phyloP scores from a whole-genome alignment of 2,329 filamentous ascomycete genomes.

The Karstenula rhodostoma region DNA sequence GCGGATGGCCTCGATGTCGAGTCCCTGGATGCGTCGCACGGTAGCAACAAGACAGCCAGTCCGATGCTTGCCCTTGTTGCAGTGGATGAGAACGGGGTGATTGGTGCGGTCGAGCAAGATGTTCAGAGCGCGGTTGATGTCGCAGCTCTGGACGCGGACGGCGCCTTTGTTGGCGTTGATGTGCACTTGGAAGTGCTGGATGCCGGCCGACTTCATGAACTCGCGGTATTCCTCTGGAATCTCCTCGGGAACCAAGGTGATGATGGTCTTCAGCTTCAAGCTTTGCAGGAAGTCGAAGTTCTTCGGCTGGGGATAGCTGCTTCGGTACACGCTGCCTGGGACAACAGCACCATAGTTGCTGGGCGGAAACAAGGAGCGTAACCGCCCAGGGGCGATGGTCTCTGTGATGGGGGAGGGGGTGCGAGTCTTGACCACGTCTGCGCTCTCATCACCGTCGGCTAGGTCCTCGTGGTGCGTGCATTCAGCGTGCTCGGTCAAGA shows the following conservation, averaged over 20 bases:
- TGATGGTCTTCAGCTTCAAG: conserved; percentile 78
- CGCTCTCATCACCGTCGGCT: conserved; percentile 6
- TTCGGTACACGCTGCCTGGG: conserved; percentile 77
- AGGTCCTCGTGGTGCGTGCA: conserved; percentile 44
- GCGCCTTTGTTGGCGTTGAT: conserved; percentile 89
- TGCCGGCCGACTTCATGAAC: conserved; percentile 73
- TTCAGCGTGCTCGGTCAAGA: conserved; percentile 39
- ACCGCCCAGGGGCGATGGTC: conserved; percentile 40
- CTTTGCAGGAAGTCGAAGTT: conserved; percentile 75
- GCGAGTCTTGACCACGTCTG: conserved; percentile 11
- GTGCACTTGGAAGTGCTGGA: conserved; percentile 76
- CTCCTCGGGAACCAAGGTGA: conserved; percentile 64
- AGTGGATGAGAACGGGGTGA: conserved; percentile 85
- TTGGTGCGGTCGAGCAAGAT: conserved; percentile 76
- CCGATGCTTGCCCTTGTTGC: conserved; percentile 93
- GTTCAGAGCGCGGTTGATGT: conserved; percentile 75
- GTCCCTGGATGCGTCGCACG: conserved; percentile 76
- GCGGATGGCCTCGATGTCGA: conserved; percentile 68
- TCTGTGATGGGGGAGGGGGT: conserved; percentile 23
- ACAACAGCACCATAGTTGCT: conserved; percentile 80
- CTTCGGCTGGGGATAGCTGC: conserved; percentile 76
- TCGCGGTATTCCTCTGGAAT: conserved; percentile 57
- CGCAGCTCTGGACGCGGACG: conserved; percentile 45
- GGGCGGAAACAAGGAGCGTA: conserved; percentile 58
- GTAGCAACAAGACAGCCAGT: conserved; percentile 89